Conservation (phyloP, 495 filamentous ascomycete genomes). For the Physcia stellaris region DNA sequence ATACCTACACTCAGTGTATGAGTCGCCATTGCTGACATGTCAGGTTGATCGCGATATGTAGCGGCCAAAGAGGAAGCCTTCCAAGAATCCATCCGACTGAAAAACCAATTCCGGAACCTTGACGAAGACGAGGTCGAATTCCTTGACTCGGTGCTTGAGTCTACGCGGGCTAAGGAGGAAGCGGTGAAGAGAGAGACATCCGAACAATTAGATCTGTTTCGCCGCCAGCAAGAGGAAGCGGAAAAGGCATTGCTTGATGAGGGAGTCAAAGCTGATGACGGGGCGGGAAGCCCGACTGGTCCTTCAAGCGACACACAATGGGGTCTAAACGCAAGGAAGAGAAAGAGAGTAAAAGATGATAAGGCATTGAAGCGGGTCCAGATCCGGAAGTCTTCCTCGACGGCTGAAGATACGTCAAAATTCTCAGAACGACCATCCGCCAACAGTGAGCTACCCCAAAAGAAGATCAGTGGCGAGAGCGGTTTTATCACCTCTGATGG, state of each 20-base stretch:
- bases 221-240: slow-evolving; percentile 51
- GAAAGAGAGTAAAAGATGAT: slow-evolving; percentile 43
- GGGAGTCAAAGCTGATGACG: slow-evolving; percentile 21
- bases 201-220: slow-evolving; percentile 57
- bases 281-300: slow-evolving; percentile 15
- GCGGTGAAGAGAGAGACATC: slow-evolving; percentile 59
- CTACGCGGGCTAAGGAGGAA: slow-evolving; percentile 56
- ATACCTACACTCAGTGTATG: no score
- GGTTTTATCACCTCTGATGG: no score
- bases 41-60: slow-evolving; percentile 30
- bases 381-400: slow-evolving; percentile 28
- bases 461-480: no score
- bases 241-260: slow-evolving; percentile 37
- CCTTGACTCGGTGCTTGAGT: slow-evolving; percentile 62
- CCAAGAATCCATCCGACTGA: slow-evolving; percentile 73
- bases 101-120: slow-evolving; percentile 87
- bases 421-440: no score
- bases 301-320: slow-evolving; percentile 34
- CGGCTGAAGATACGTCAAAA: no score
- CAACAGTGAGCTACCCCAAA: no score
- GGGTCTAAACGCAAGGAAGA: slow-evolving; percentile 40
- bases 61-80: slow-evolving; percentile 94
- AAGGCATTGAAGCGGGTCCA: slow-evolving; percentile 43
- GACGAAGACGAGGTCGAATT: slow-evolving; percentile 94
- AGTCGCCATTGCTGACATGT: slow-evolving; percentile 35